These are phyloP conservation scores for Alternaria triticina DNA, from an alignment of 2,329 filamentous ascomycete species.

Conservation along the genomic window DNA sequence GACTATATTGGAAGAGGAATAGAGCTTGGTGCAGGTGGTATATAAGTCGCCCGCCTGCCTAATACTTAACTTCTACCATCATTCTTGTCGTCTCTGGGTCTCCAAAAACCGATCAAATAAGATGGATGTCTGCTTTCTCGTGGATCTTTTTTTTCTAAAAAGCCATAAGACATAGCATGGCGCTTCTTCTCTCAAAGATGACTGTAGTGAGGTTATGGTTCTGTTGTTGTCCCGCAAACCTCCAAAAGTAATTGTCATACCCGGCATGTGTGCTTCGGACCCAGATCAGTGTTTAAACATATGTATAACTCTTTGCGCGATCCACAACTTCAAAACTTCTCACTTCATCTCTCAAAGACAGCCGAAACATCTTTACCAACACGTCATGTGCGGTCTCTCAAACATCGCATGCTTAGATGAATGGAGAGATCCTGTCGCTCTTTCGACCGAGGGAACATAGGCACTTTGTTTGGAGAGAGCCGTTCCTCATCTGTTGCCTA, in stretches of 20 bases:
- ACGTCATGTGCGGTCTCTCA: not conserved
- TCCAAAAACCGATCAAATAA: not conserved
- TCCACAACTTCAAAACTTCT: not conserved
- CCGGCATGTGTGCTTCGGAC: not conserved
- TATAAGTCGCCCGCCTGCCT: not conserved
- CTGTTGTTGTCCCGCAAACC: not conserved
- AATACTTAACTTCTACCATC: not conserved
- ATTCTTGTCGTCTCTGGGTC: not conserved
- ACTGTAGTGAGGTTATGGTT: not conserved
- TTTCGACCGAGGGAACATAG: not conserved
- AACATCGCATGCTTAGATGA: not conserved
- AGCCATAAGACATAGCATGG: not conserved
- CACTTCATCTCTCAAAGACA: not conserved
- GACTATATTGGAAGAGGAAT: not conserved
- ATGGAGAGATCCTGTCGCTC: not conserved
- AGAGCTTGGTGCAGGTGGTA: not conserved
- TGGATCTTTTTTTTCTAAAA: not conserved
- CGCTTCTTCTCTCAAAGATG: not conserved
- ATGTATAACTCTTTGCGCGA: not conserved
- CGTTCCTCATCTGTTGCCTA: not conserved
- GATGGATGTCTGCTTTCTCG: not conserved
- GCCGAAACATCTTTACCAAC: not conserved
- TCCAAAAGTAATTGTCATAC: fast-evolving
- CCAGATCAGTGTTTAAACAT: not conserved
- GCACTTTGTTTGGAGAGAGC: not conserved